phyloP scores from a whole-genome alignment of 805 yeast species.

The Hanseniaspora nectarophila region DNA sequence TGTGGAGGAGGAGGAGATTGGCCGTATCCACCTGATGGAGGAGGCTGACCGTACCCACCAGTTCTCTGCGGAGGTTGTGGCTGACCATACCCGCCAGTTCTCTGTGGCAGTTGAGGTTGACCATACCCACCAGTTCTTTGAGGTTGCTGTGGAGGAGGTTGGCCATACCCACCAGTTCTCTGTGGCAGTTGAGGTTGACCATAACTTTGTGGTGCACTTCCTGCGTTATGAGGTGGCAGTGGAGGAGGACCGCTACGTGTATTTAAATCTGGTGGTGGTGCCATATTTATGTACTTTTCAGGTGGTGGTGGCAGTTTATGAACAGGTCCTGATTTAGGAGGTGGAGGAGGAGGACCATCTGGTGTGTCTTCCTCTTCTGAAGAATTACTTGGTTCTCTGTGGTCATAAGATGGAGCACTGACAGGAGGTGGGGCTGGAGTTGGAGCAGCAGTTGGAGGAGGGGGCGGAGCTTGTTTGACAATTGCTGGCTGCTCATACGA shows the following conservation, averaged over 20 bases:
- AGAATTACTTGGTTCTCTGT: slow-evolving; percentile 9
- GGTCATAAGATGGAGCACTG: slow-evolving; percentile 16
- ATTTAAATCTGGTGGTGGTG: slow-evolving; percentile 13
- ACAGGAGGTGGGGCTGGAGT: slow-evolving; percentile 1
- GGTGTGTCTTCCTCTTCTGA: background rate
- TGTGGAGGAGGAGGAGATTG: slow-evolving; percentile 18
- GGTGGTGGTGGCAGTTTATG: slow-evolving; percentile 17
- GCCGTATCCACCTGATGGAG: slow-evolving; percentile 10
- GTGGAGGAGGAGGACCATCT: slow-evolving; percentile 14
- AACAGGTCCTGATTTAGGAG: slow-evolving; percentile 12
- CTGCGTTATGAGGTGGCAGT: background rate
- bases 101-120: slow-evolving; percentile 21
- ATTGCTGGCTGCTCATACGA: slow-evolving; percentile 1
- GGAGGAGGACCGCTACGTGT: background rate
- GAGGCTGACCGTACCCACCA: slow-evolving; percentile 15
- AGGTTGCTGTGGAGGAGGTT: slow-evolving; percentile 19
- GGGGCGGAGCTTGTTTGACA: slow-evolving; percentile 10
- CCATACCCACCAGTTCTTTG: slow-evolving; percentile 20
- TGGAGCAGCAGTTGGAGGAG: too few species aligned
- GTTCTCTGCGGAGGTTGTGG: slow-evolving; percentile 22
- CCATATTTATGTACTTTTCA: slow-evolving; percentile 15
- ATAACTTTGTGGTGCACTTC: background rate
- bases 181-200: slow-evolving; percentile 20
- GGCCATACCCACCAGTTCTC: slow-evolving; percentile 17
- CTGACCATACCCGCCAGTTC: slow-evolving; percentile 17